Evolutionary conservation across 1,284 basidiomycete species (phyloP), one percentile per base, ranked within the genome.

Genomic region (Trichosporon faecale): DNA sequence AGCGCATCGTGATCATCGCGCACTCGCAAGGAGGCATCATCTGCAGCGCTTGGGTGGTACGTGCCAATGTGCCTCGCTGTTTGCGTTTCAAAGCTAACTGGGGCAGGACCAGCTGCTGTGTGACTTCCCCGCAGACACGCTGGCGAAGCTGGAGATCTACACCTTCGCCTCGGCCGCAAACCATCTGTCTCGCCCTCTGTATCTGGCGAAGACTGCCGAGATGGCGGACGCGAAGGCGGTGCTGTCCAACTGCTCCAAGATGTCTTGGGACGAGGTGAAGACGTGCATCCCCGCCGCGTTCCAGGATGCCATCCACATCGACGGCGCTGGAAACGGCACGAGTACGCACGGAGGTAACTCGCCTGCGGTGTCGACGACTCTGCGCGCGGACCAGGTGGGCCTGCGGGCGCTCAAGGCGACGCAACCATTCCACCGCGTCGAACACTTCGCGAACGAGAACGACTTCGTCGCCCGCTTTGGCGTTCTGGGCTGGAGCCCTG

Each of bases 21-120:
- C 79, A 80, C 64, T 75, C 73, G 21, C 79, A 80, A 72, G 79
- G 79, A 23, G 78, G 77, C 8, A 79, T 80, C 71, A 78, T 79
- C 65, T 65, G 74, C 18, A 73, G 76, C 0, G 65, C 74, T 11
- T 78, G 77, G 75, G 66, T 73, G 7, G 55, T 60, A 29, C 16
- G 55, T 60, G n/a, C 64, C 29, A 5, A 29, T 27, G 8, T 31
- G 14, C 11, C 16, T 14, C 16, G 33, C n/a, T n/a, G 33, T 5
- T 33, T 33, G 33, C 33, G 14, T 40, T 11, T 14, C 37, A 60
- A 5, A 12, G 11, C 55, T 60, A 11, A 35, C 40, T 27, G n/a
- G 4, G 3, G 2, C 66, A 76, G 74, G 75, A 76, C 70, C 75
- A 76, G 66, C 73, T 79, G 25, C 75, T 79, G n/a, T 65, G 72